Base-by-base conservation (phyloP, 768 basidiomycete genomes). In the Phaeotremella skinneri region DNA sequence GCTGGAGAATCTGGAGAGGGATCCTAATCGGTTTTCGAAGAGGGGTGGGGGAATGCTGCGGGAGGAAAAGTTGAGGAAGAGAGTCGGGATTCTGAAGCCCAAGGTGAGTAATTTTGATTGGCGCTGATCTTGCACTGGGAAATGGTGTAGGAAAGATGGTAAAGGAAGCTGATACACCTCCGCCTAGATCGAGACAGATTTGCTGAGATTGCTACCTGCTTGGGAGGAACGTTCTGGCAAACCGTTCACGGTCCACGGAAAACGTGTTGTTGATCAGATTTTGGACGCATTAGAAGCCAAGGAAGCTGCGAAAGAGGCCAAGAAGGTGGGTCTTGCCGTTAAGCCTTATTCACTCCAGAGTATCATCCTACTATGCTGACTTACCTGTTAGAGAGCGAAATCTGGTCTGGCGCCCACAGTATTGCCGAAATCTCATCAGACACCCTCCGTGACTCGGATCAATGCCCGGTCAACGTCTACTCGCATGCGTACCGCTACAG, bases 1-100 rank as follows among this genome's bases (percentile, higher is more conserved):
- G 69, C 81, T 98, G 27, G 88, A 86, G 41, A 76, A 78, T 50
- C 62, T 72, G 14, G 58, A 62, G 31, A 67, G 56, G 21, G 73
- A 75, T 56, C 74, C 76, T 27, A 71, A 75, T 60, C 55, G 76
- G 26, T 77, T 75, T 61, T 64, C 62, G 31, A 68, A 57, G 27
- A 42, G 75, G 20, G 76, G 76, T 21, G 76, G 68, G 3, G 72
- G 68, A 17, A 60, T 99, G 32, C 78, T 97, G 52, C 83, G 90
- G 59, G 94, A 99, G 77, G 94, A 97, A 80, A 96, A 96, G 82
- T 91, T 94, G 87, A 83, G 94, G 54, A 98, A 97, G 76, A 82
- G 93, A 27, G 91, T 99, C 14, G 82, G 82, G 56, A 89, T 90
- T 74, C 88, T 94, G 79, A 97, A 96, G 72, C 94, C 94, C 26